These are phyloP conservation scores for Byssothecium circinans DNA, from an alignment of 2,329 filamentous ascomycete species.

Conservation along the genomic window DNA sequence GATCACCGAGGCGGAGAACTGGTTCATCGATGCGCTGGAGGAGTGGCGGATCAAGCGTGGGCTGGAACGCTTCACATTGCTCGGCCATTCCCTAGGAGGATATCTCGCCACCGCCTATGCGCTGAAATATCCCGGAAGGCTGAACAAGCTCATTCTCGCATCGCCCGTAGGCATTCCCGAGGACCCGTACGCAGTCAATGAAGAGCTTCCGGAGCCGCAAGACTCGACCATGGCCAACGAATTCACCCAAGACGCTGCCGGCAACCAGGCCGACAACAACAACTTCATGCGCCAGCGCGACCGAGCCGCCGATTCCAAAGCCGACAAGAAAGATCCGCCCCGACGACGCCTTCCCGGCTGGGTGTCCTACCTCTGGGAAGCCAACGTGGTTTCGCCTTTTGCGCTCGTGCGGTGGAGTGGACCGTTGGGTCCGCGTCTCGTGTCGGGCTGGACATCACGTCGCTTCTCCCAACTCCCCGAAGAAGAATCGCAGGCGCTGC, in stretches of 20 bases:
- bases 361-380: conserved; percentile 94
- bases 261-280: conserved; percentile 64
- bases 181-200: conserved; percentile 84
- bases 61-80: conserved; percentile 88
- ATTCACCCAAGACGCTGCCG: conserved; percentile 73
- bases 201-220: conserved; percentile 74
- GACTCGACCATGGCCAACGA: conserved; percentile 75
- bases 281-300: conserved; percentile 57
- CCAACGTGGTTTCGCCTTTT: conserved; percentile 88
- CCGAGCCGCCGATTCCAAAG: conserved; percentile 33
- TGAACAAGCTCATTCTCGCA: conserved; percentile 95
- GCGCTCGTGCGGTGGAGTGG: conserved; percentile 85
- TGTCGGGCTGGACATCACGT: conserved; percentile 91
- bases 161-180: conserved; percentile 94
- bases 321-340: conserved; percentile 50
- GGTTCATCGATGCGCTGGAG: conserved; percentile 94
- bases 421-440: conserved; percentile 84
- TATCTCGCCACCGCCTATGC: conserved; percentile 96
- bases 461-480: conserved; percentile 86
- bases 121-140: conserved; percentile 88
- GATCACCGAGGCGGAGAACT: conserved; percentile 86
- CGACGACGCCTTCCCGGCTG: conserved; percentile 73
- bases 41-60: conserved; percentile 90
- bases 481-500: conserved; percentile 79
- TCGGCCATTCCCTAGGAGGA: conserved; percentile 91